Evolutionary conservation across 2,329 filamentous ascomycete species (phyloP), one percentile per base, ranked within the genome.

Genomic region (Paraphaeosphaeria sporulosa): DNA sequence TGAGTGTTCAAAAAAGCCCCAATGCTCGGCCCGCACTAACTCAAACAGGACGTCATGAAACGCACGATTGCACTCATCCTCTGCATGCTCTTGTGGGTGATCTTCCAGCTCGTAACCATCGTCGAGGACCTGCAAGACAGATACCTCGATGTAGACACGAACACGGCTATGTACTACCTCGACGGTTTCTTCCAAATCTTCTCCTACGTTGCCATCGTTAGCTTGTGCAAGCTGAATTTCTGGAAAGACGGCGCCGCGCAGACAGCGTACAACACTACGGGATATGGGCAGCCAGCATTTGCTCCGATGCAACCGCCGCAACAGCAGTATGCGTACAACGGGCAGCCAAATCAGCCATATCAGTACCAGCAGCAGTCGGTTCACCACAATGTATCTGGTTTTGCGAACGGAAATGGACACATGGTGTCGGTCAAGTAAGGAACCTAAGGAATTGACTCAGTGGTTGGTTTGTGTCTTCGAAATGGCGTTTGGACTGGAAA

Each of bases 131-230:
- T 61, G 15, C 5, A 51, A 15, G 2, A 27, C 9, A 17, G 54
- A 3, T 38, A n/a, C 27, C 46, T 65, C 21, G 3, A 15, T 19
- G 27, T 27, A 8, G 50, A 46, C 7, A 49, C 55, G 1, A 58
- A 61, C 21, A 19, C 47, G 4, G 66, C 65, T 13, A 48, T 68
- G 27, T 21, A 32, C 1, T 74, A 63, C 21, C 42, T 74, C 19
- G 12, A 17, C 17, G 54, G 59, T 34, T 59, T 70, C 34, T 70
- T 65, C 58, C 61, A 63, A 44, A 54, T 61, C 2, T 48, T 71
- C 21, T 62, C 64, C 52, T 73, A 63, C 25, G 55, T 71, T 17
- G 42, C 62, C 17, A 47, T 74, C 3, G 52, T 73, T 27, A 59
- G 64, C 32, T 64, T 74, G 40, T 66, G 67, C 5, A 72, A 66